Evolutionary conservation across 1,139 yeast species (phyloP).

Genomic region (Sugiyamaella novakii): DNA sequence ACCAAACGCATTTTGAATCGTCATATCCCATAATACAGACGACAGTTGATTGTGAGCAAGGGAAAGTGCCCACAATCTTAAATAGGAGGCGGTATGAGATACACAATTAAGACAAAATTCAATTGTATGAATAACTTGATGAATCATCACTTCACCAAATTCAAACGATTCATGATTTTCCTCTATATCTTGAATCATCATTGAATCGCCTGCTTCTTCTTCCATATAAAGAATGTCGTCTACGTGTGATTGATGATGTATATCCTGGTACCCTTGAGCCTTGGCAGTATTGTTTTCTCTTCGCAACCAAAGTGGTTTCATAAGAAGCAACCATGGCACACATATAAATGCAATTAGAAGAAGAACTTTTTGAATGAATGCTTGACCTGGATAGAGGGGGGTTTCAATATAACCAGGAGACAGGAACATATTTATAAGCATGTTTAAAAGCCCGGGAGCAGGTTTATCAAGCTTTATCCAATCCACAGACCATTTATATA

Average conservation of each 20-base stretch:
- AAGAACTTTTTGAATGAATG: constrained; percentile 70
- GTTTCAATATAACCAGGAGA: constrained; percentile 90
- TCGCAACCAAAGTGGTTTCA: constrained; percentile 78
- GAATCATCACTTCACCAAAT: constrained; percentile 92
- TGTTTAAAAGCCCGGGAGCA: constrained; percentile 92
- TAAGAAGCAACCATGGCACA: constrained; percentile 89
- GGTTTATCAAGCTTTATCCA: constrained; percentile 75
- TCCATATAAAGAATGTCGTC: constrained; percentile 29
- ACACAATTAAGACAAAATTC: constrained; percentile 97
- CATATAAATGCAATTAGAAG: constrained; percentile 79
- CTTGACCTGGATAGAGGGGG: constrained; percentile 81
- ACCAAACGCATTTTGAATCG: constrained; percentile 80
- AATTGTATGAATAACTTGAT: constrained; percentile 97
- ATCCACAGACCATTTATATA: constrained; percentile 93
- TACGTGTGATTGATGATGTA: constrained; percentile 30
- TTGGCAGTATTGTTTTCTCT: constrained; percentile 45
- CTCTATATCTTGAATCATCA: constrained; percentile 36
- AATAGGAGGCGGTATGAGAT: constrained; percentile 95
- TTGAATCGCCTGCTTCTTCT: constrained; percentile 33
- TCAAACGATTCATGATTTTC: constrained; percentile 56
- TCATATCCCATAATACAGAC: constrained; percentile 94
- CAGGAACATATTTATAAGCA: constrained; percentile 94
- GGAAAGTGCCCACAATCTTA: constrained; percentile 96
- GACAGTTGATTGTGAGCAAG: constrained; percentile 97
- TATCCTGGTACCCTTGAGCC: constrained; percentile 38